Percentiles rank a stretch among this genome's conserved stretches.
Evolutionary conservation across 257 asterid genomes (phyloP).

Genomic region (Anisodus acutangulus): DNA sequence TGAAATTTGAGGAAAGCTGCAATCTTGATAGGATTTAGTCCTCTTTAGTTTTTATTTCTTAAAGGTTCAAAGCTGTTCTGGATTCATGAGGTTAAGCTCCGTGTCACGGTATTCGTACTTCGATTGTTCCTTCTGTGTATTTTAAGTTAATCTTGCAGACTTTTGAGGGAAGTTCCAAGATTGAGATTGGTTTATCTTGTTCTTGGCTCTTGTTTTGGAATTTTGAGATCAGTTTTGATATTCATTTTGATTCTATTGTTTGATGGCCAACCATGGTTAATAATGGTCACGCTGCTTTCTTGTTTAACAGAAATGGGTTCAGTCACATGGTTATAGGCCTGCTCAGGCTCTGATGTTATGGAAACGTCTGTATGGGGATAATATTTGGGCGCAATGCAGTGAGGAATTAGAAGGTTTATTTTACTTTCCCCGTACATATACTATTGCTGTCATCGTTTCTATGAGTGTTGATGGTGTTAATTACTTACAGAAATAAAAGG

Average conservation of each 20-base stretch:
- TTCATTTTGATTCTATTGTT: background rate
- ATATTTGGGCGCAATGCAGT: conserved; percentile 67
- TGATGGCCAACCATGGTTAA: background rate
- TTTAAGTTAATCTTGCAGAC: background rate
- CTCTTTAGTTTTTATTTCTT: background rate
- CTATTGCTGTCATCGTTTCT: no score
- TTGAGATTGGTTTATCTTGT: conserved; percentile 15
- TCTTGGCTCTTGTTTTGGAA: conserved; percentile 17
- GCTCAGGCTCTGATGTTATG: conserved; percentile 95
- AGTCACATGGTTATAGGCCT: conserved; percentile 81
- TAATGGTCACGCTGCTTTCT: conserved; percentile 26
- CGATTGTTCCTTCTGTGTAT: background rate
- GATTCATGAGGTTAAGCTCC: background rate
- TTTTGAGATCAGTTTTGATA: background rate
- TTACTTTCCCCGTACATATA: background rate
- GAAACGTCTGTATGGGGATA: conserved; percentile 83
- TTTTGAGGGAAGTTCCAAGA: background rate
- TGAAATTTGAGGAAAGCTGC: background rate
- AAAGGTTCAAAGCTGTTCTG: background rate
- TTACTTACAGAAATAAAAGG: background rate
- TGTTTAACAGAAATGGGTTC: conserved; percentile 78
- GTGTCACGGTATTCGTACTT: background rate
- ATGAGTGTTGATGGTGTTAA: background rate
- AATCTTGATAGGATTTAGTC: background rate
- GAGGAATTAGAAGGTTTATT: conserved; percentile 79